Evolutionary conservation across 2,329 filamentous ascomycete genomes (phyloP), one percentile per base, ranked within the genome.

Genomic region (Mycosphaerella arachidis): DNA sequence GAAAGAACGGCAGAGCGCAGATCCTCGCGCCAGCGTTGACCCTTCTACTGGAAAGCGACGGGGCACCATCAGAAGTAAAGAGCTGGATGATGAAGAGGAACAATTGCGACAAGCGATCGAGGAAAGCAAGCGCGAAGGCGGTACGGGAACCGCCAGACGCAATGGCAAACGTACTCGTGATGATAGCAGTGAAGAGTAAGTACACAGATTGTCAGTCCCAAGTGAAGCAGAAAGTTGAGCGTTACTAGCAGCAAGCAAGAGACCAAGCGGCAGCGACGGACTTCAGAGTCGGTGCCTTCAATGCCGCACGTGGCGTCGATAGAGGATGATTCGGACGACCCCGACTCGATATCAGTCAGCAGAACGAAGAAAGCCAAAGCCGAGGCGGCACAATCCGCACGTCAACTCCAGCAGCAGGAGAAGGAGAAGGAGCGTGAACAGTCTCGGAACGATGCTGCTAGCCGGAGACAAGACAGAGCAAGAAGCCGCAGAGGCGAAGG

Each of bases 31-130:
- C 53, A 84, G 79, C 66, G 82, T 81, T 46, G 79, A 81, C 48
- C 75, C 76, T 48, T 82, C 85, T 56, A 82, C 84, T 55, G 86
- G 88, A 40, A 97, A 97, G 74, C 86, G 94, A 61, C 85, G 94
- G 30, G 96, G 92, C 20, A 99, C 94, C 6, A 97, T 97, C 91
- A 96, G 97, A 72, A 99, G 94, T 73, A 86, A 93, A 63, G 92
- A 93, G 46, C 93, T 92, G 24, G 97, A 97, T 69, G 92, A 97
- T 66, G 94, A 99, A 75, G 92, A 96, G 68, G 91, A 95, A 73
- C 87, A 92, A 70, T 76, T 99, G 43, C 86, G 92, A 57, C 86
- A 90, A 66, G 94, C 93, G 31, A 92, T 99, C 68, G 93, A 97
- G 74, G 92, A 95, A 63, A 99, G 94, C 79, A 97, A 92, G 76